Evolutionary conservation across 176 grass and related monocot species (phyloP).

Genomic region (Luzula sylvatica): DNA sequence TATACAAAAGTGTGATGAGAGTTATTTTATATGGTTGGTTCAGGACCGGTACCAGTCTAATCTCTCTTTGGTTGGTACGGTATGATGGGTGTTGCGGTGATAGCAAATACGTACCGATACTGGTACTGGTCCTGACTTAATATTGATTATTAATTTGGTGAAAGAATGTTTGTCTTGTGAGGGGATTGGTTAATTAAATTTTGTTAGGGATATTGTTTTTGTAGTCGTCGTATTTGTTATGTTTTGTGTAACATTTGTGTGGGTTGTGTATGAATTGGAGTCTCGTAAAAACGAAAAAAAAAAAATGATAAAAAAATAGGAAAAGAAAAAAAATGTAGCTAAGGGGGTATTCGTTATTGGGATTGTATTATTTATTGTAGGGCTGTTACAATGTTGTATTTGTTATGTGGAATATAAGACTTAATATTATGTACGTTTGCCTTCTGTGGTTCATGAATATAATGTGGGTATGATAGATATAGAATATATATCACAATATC

Average conservation of each 20-base stretch:
- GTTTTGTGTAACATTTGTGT: slow-evolving; percentile 5
- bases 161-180: slow-evolving; percentile 12
- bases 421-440: too few species aligned
- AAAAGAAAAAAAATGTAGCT: background rate
- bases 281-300: background rate
- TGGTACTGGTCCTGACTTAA: slow-evolving; percentile 2
- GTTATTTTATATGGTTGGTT: slow-evolving; percentile 19
- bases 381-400: slow-evolving; percentile 7
- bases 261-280: slow-evolving; percentile 11
- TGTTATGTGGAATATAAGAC: slow-evolving; percentile 10
- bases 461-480: too few species aligned
- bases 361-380: too few species aligned
- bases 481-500: too few species aligned
- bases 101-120: slow-evolving; percentile 3
- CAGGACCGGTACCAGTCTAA: slow-evolving; percentile 22
- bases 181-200: slow-evolving; percentile 14
- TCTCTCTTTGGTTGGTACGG: slow-evolving; percentile 20
- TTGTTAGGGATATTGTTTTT: background rate
- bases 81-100: slow-evolving; percentile 20
- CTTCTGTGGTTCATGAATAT: too few species aligned
- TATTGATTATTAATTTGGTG: slow-evolving; percentile 11
- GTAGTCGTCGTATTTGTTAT: slow-evolving; percentile 5
- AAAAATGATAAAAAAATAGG: background rate
- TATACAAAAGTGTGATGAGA: slow-evolving; percentile 3
- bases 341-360: slow-evolving; percentile 2